Percentiles rank a stretch among this genome's conserved stretches.
Conservation (phyloP, 768 basidiomycete genomes). For the Kwoniella mangroviensis region DNA sequence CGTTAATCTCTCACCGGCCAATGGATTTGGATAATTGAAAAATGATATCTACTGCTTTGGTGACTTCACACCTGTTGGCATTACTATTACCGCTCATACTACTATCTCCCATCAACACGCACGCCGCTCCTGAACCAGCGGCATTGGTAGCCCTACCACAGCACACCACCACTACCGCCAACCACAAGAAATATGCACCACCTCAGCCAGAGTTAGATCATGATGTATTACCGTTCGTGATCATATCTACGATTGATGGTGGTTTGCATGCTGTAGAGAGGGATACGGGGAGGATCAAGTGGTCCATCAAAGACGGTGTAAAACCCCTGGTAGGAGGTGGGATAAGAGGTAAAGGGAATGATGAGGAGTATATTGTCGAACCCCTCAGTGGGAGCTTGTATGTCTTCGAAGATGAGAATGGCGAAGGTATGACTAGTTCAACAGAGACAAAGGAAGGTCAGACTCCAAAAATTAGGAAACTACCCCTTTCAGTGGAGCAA, state of each 20-base stretch:
- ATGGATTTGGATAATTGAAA: background rate
- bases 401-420: slow-evolving; percentile 64
- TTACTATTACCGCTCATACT: slow-evolving; percentile 37
- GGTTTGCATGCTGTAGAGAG: slow-evolving; percentile 92
- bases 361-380: slow-evolving; percentile 84
- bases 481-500: slow-evolving; percentile 89
- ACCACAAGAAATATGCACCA: slow-evolving; percentile 9
- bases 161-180: slow-evolving; percentile 6
- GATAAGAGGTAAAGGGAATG: slow-evolving; percentile 59
- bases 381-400: slow-evolving; percentile 94
- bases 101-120: slow-evolving; percentile 18
- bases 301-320: slow-evolving; percentile 77
- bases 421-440: slow-evolving; percentile 10
- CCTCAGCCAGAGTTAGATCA: slow-evolving; percentile 60
- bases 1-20: background rate
- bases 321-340: slow-evolving; percentile 44
- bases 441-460: slow-evolving; percentile 25
- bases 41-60: slow-evolving; percentile 17
- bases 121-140: slow-evolving; percentile 38
- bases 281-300: slow-evolving; percentile 76
- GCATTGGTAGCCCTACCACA: slow-evolving; percentile 44
- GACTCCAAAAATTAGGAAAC: slow-evolving; percentile 67
- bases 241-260: slow-evolving; percentile 92
- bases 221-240: slow-evolving; percentile 77
- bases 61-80: slow-evolving; percentile 31